These are phyloP conservation scores for Isatis tinctoria DNA, from an alignment of 345 rosid species.

Conservation along the genomic window DNA sequence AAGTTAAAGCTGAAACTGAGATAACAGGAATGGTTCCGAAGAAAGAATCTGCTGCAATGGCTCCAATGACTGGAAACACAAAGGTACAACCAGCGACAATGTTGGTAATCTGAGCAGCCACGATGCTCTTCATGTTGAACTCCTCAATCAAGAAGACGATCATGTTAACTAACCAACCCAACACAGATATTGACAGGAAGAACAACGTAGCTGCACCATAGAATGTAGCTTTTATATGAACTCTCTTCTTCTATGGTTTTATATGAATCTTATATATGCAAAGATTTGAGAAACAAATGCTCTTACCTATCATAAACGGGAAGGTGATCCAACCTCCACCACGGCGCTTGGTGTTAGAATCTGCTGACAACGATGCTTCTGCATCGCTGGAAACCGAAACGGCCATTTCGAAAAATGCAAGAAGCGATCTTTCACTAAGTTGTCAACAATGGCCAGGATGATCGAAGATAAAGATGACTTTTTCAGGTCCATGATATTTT, in stretches of 20 bases:
- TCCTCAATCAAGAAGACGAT: slow-evolving; percentile 37
- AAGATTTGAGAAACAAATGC: background rate
- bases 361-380: slow-evolving; percentile 13
- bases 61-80: slow-evolving; percentile 39
- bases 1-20: slow-evolving; percentile 37
- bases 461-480: background rate
- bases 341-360: slow-evolving; percentile 18
- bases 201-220: slow-evolving; percentile 36
- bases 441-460: slow-evolving; percentile 7
- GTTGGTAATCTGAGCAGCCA: slow-evolving; percentile 41
- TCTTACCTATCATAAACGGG: slow-evolving; percentile 49
- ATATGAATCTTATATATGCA: background rate
- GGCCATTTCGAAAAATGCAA: slow-evolving; percentile 13
- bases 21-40: slow-evolving; percentile 42
- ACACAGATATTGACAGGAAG: slow-evolving; percentile 36
- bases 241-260: background rate
- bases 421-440: background rate
- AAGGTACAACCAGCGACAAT: slow-evolving; percentile 34
- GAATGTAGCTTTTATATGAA: background rate
- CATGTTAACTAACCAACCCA: slow-evolving; percentile 49
- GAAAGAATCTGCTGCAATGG: slow-evolving; percentile 47
- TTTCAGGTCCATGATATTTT: background rate
- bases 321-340: slow-evolving; percentile 52
- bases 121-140: slow-evolving; percentile 42
- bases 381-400: background rate